phyloP scores from a whole-genome alignment of 495 filamentous ascomycete species.

The Poronia punctata region DNA sequence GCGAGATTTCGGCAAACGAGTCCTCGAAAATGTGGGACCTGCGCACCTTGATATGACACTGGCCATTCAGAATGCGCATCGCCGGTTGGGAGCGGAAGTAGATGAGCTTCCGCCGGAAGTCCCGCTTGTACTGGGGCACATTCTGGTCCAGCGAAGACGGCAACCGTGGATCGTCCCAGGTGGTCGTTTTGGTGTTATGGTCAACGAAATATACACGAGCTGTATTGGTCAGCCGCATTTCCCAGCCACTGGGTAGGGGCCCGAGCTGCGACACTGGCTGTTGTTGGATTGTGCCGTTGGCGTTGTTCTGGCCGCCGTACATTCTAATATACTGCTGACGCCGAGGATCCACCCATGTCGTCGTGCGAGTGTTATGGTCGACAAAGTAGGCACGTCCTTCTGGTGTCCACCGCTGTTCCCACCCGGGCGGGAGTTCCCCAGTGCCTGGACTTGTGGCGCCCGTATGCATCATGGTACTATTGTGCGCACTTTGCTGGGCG shows the following conservation, averaged over 20 bases:
- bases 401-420: conserved; percentile 93
- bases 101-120: conserved; percentile 95
- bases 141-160: conserved; percentile 97
- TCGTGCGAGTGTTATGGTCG: conserved; percentile 98
- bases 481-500: conserved; percentile 42
- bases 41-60: conserved; percentile 97
- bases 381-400: conserved; percentile 96
- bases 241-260: conserved; percentile 96
- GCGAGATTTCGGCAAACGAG: conserved; percentile 96
- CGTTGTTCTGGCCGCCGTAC: conserved; percentile 76
- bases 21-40: conserved; percentile 97
- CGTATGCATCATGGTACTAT: conserved; percentile 85
- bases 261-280: conserved; percentile 97
- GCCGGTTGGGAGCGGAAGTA: conserved; percentile 99
- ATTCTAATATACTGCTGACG: conserved; percentile 97
- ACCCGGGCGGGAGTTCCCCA: conserved; percentile 89
- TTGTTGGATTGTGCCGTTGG: conserved; percentile 85
- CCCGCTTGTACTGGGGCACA: conserved; percentile 98
- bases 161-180: conserved; percentile 96
- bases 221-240: conserved; percentile 98
- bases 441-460: conserved; percentile 91
- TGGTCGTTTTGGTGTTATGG: conserved; percentile 99
- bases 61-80: conserved; percentile 87
- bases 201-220: conserved; percentile 98
- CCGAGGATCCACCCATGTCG: conserved; percentile 98